phyloP scores from a whole-genome alignment of 495 filamentous ascomycete genomes.

The Darksidea phi region DNA sequence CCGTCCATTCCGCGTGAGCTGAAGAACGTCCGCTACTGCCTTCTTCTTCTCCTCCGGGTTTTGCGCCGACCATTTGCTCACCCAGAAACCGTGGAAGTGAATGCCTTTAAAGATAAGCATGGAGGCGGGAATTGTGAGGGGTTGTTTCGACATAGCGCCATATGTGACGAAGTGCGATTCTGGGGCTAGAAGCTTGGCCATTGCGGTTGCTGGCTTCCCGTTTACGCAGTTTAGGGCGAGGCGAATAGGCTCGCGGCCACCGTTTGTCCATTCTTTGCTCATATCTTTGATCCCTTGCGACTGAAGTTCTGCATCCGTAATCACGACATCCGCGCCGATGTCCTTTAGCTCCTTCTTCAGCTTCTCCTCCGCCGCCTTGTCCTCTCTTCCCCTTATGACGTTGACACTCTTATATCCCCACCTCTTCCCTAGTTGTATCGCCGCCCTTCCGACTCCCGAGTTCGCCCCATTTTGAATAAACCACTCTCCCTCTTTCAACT shows the following conservation, averaged over 20 bases:
- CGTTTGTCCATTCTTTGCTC: conserved; percentile 67
- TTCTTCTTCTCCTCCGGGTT: conserved; percentile 70
- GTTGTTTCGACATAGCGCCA: conserved; percentile 88
- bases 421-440: conserved; percentile 74
- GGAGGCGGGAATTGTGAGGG: conserved; percentile 70
- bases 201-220: conserved; percentile 71
- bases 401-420: conserved; percentile 91
- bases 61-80: conserved; percentile 80
- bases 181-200: conserved; percentile 65
- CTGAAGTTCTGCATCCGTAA: conserved; percentile 77
- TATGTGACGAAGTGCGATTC: conserved; percentile 84
- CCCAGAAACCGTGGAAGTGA: conserved; percentile 88
- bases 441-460: conserved; percentile 81
- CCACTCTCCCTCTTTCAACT: conserved; percentile 73
- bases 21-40: conserved; percentile 78
- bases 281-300: conserved; percentile 59
- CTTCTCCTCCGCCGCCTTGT: conserved; percentile 61
- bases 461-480: conserved; percentile 97
- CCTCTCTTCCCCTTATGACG: conserved; percentile 68
- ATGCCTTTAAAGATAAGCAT: conserved; percentile 90
- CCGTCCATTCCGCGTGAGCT: conserved; percentile 66
- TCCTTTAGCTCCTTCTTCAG: conserved; percentile 68
- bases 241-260: conserved; percentile 64
- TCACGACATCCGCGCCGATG: conserved; percentile 74
- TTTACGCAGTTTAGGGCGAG: conserved; percentile 93